These are phyloP conservation scores for Pseudodiploospora longispora DNA, from an alignment of 2,329 filamentous ascomycete species.

Conservation along the genomic window DNA sequence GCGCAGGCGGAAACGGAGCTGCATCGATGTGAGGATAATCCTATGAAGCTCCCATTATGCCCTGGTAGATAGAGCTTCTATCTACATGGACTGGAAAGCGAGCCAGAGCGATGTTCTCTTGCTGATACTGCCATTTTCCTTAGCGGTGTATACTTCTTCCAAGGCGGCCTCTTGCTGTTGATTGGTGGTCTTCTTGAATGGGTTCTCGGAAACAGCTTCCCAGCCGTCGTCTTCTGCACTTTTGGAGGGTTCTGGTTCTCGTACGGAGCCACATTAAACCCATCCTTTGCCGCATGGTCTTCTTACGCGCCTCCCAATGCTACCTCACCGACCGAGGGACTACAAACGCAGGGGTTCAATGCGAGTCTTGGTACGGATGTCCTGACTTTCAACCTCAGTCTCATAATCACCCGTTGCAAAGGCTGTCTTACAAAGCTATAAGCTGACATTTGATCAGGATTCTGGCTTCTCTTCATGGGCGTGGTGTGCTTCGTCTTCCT, in stretches of 20 bases:
- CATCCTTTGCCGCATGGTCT: constrained; percentile 42
- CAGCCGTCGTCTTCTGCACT: constrained; percentile 47
- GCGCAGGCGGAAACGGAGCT: constrained; percentile 38
- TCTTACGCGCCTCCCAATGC: constrained; percentile 30
- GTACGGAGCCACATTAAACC: constrained; percentile 46
- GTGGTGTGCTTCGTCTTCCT: constrained; percentile 60
- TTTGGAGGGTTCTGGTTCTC: constrained; percentile 49
- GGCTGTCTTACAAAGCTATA: background rate
- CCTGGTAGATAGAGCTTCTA: too few relatives aligned
- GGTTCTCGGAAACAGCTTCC: constrained; percentile 51
- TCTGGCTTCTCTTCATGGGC: constrained; percentile 59
- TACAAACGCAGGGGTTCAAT: constrained; percentile 42
- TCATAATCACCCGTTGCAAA: background rate
- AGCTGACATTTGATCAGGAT: constrained; percentile 27
- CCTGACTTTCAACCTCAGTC: background rate
- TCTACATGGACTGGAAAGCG: too few relatives aligned
- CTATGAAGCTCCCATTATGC: background rate
- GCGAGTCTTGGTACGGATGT: constrained; percentile 41
- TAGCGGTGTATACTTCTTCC: constrained; percentile 42
- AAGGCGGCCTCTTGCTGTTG: constrained; percentile 45
- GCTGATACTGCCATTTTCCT: constrained; percentile 4
- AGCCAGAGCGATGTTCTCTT: too few relatives aligned
- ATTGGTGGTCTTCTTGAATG: constrained; percentile 47
- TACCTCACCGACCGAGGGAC: constrained; percentile 29
- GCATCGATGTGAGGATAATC: constrained; percentile 35